Conservation (phyloP, 306 rosid species). For the Luffa aegyptiaca region DNA sequence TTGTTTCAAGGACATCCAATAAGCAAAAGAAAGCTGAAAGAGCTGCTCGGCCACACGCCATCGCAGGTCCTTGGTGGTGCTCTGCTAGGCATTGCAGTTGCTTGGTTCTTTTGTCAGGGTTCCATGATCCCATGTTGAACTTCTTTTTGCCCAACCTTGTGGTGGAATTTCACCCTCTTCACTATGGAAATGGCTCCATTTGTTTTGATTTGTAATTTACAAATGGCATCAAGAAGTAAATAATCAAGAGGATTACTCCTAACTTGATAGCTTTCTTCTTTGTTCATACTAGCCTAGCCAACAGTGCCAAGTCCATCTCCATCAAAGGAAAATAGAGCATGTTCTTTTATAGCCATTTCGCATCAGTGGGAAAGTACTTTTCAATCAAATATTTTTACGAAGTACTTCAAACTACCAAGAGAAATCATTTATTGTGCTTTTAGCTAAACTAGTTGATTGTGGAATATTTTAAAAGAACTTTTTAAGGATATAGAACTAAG, state of each 20-base stretch:
- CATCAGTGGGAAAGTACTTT: not conserved
- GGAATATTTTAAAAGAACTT: no score
- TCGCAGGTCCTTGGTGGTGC: constrained; percentile 90
- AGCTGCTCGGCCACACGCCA: constrained; percentile 84
- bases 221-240: not conserved
- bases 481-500: no score
- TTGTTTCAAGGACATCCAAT: constrained; percentile 84
- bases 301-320: not conserved
- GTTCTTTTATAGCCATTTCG: no score
- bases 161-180: not conserved
- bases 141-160: not conserved
- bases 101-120: constrained; percentile 62
- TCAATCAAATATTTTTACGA: no score
- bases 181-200: not conserved
- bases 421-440: no score
- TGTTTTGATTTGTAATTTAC: not conserved
- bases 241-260: not conserved
- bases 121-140: constrained; percentile 14
- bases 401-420: no score
- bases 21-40: constrained; percentile 82
- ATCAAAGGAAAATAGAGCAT: not conserved
- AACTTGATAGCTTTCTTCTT: not conserved
- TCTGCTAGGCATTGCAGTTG: constrained; percentile 56
- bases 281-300: not conserved
- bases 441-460: no score